These are phyloP conservation scores for Rhizopogon salebrosus DNA, from an alignment of 768 basidiomycete genomes.

Conservation along the genomic window DNA sequence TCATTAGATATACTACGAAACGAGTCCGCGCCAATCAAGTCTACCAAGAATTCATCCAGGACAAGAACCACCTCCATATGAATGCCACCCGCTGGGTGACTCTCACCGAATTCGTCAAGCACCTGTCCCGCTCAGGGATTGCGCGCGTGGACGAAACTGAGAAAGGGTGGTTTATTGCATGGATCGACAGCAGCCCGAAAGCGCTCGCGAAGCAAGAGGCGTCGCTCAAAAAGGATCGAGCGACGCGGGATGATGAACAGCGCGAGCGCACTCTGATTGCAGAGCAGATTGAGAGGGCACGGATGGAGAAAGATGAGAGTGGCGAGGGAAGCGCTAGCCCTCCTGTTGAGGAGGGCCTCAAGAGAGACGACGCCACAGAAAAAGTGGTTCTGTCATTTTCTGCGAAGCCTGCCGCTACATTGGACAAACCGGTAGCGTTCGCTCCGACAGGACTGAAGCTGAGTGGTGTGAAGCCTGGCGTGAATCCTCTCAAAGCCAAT, in stretches of 20 bases:
- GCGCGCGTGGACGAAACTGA: conserved; percentile 96
- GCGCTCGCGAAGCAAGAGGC: conserved; percentile 89
- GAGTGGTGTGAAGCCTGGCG: conserved; percentile 39
- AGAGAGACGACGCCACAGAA: conserved; percentile 66
- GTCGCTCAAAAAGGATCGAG: conserved; percentile 85
- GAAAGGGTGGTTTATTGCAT: conserved; percentile 95
- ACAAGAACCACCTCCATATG: conserved; percentile 95
- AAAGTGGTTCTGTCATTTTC: conserved; percentile 75
- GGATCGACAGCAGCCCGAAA: conserved; percentile 96
- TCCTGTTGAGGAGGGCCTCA: conserved; percentile 53
- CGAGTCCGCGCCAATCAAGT: conserved; percentile 92
- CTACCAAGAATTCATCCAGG: conserved; percentile 96
- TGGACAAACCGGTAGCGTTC: conserved; percentile 25
- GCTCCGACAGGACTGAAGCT: conserved; percentile 46
- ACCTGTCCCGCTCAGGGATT: conserved; percentile 80
- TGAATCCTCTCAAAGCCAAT: conserved; percentile 62
- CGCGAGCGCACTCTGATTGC: conserved; percentile 84
- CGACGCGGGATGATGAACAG: conserved; percentile 90
- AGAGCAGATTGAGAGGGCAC: conserved; percentile 92
- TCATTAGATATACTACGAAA: conserved; percentile 78
- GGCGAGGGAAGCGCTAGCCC: conserved; percentile 29
- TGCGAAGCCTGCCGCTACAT: conserved; percentile 40
- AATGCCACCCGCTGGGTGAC: conserved; percentile 98
- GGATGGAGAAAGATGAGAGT: conserved; percentile 38
- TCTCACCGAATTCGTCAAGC: conserved; percentile 90